Percentiles rank a stretch among this genome's conserved stretches.
These are phyloP conservation scores for Fusarium newnesense DNA, from an alignment of 2,329 filamentous ascomycete species.

Conservation along the genomic window DNA sequence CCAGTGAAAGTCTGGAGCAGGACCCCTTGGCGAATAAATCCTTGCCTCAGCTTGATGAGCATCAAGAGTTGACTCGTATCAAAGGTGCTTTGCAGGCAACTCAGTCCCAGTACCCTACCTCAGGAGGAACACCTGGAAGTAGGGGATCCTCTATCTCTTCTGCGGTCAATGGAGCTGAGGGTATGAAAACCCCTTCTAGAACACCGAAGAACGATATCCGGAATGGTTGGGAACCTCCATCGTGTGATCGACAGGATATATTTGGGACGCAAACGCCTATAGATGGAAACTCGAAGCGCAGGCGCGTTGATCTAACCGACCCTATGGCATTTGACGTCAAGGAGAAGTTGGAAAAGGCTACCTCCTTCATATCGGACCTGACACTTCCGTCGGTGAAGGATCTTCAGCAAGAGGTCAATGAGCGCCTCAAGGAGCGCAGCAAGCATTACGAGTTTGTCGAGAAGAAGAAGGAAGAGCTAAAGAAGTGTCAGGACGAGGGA, in stretches of 20 bases:
- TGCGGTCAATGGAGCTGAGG: neutral
- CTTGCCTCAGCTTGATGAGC: neutral
- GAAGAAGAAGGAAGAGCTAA: neutral
- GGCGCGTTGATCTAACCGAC: accelerated
- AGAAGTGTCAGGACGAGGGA: too few species aligned
- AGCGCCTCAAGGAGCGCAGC: neutral
- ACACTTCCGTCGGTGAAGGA: neutral
- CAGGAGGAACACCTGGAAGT: neutral
- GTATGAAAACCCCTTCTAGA: neutral
- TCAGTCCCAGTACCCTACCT: neutral
- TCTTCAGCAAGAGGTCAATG: neutral
- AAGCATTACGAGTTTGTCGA: neutral
- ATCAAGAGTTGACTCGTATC: neutral
- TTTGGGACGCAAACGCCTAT: accelerated
- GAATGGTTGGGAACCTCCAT: neutral
- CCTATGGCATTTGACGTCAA: neutral
- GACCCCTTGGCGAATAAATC: neutral
- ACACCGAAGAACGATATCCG: neutral
- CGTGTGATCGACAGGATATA: too few species aligned
- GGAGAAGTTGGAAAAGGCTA: neutral
- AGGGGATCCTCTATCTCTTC: neutral
- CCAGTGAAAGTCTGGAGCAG: neutral
- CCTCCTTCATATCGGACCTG: neutral
- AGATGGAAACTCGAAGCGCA: neutral
- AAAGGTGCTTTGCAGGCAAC: neutral